These are phyloP conservation scores for Phytopythium mirpurense DNA, from an alignment of 352 stramenopile genomes.

Conservation along the genomic window DNA sequence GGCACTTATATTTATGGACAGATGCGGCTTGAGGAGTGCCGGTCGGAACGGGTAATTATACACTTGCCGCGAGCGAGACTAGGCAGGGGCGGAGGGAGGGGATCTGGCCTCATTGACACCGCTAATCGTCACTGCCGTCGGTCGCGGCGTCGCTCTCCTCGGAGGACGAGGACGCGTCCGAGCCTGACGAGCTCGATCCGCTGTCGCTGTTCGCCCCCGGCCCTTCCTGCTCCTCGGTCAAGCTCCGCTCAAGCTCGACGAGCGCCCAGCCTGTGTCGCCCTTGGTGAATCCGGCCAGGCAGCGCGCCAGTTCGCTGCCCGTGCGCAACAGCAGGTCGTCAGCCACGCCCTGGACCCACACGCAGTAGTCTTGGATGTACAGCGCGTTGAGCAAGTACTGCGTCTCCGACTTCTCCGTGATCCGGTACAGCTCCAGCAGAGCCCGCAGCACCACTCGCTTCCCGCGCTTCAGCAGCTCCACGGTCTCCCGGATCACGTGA, in stretches of 20 bases:
- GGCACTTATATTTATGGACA: conserved; percentile 1
- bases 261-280: conserved; percentile 70
- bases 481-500: conserved; percentile 80
- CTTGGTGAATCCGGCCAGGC: conserved; percentile 49
- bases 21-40: neutral
- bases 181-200: conserved; percentile 15
- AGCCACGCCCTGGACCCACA: conserved; percentile 73
- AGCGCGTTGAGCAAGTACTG: conserved; percentile 96
- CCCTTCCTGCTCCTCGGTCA: conserved; percentile 30
- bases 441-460: conserved; percentile 88
- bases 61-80: conserved; percentile 2
- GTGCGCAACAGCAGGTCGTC: conserved; percentile 42
- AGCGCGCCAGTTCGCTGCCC: conserved; percentile 23
- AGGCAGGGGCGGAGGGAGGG: neutral
- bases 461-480: conserved; percentile 78
- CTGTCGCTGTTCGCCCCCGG: conserved; percentile 14
- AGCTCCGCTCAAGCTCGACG: conserved; percentile 61
- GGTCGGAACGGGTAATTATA: conserved; percentile 23
- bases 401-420: conserved; percentile 93
- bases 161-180: conserved; percentile 17
- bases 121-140: conserved; percentile 25
- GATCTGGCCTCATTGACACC: conserved; percentile 1
- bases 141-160: conserved; percentile 17
- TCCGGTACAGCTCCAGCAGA: conserved; percentile 88
- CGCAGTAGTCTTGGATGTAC: conserved; percentile 93